Evolutionary conservation across 2,329 filamentous ascomycete species (phyloP), one percentile per base, ranked within the genome.

Genomic region (Corniculantispora saksenae): DNA sequence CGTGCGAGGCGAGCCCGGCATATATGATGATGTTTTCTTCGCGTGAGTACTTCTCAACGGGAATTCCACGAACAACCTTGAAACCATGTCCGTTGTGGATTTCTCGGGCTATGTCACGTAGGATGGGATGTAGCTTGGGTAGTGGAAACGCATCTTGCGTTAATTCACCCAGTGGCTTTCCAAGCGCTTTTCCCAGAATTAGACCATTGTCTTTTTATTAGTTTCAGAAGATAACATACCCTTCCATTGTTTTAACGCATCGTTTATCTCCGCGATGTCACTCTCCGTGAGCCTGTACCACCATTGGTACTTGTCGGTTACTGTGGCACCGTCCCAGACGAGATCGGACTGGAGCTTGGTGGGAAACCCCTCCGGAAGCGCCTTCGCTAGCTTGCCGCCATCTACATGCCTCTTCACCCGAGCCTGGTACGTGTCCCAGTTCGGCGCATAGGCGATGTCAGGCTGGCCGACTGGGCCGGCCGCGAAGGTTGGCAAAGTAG

Each of bases 11-110:
- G 1, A 90, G 73, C 0, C 88, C 88, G 2, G 84, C 80, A 69
- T 88, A 89, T 66, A 89, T 83, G 67, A 84, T 82, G 35, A 87
- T 70, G 65, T 86, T 87, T 2, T 89, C 85, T 66, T 87, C 82
- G 21, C 81, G 80, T 0, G 78, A 79, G 70, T 88, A 82, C 4
- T 77, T 76, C 12, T 82, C 78, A 0, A 87, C 82, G 1, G 81
- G 80, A 0, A 90, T 71, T 7, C 88, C 88, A 2, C 86, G 82
- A 19, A 90, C 72, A 2, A 89, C 85, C 56, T 84, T 84, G 76
- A 90, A 89, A 2, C 88, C 88, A 58, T 83, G 81, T 2, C 86
- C 86, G 32, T 77, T 74, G 71, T 89, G 85, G 1, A 89, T 72
- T 65, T 88, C 84, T 12, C 76, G 70, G 0, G 85, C 86, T 12